Evolutionary conservation across 176 grass and related monocot genomes (phyloP), one percentile per base, ranked within the genome.

Genomic region (Secale cereale): DNA sequence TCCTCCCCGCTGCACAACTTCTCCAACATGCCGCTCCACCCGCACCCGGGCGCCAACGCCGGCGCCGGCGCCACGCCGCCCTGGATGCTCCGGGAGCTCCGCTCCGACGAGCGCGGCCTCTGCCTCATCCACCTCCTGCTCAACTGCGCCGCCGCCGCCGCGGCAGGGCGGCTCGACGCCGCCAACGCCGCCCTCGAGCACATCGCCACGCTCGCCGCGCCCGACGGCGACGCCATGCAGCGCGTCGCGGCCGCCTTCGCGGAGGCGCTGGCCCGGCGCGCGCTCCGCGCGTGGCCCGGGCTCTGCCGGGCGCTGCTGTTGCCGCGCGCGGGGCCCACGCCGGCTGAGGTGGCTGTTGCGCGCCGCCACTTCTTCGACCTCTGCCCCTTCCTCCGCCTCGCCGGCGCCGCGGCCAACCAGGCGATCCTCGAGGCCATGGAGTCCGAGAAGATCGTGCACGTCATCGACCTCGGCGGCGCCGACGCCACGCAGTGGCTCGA

Each of bases 171-270:
- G 0, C 90, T 96, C 0, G 91, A 96, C 74, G 86, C 88, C 1
- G 97, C 94, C 11, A 92, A 93, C 91, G 89, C 86, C 1, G 79
- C 89, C 1, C 91, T 99, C 36, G 93, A 92, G 76, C 90, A 97
- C 78, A 94, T 94, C 87, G 90, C 97, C 1, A 2, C 86, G 4
- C 86, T 96, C 0, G 90, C 97, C 0, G 65, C 90, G 1, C 90
- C 91, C 50, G 91, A 96, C 35, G 97, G 97, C 19, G 97, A 99
- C 65, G 91, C 97, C 79, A 99, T 99, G 94, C 97, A 99, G 85
- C 97, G 97, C 56, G 90, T 99, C 1, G 94, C 97, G 0, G 83
- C 93, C 0, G 79, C 85, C 26, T 94, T 99, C 85, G 82, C 93
- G 3, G 78, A 82, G 77, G 91, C 97, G 14, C 88, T 99, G 22